These are phyloP conservation scores for Elsinoe ampelina DNA, from an alignment of 2,329 filamentous ascomycete species.

Conservation along the genomic window DNA sequence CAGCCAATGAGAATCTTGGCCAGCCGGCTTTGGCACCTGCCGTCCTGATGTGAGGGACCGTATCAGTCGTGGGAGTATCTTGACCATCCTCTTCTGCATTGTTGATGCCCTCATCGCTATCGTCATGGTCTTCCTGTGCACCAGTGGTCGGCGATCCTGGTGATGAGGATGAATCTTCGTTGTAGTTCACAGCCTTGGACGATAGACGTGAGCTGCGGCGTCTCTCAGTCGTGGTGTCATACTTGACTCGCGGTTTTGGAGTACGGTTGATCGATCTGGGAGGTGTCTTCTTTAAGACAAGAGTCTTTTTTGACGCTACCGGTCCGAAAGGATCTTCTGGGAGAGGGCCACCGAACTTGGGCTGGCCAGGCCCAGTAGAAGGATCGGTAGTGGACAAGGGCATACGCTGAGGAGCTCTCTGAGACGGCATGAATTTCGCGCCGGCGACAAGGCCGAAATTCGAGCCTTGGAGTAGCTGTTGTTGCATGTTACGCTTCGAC, in stretches of 20 bases:
- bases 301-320: neutral
- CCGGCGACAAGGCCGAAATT: neutral
- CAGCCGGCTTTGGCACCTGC: neutral
- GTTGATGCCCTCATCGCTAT: neutral
- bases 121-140: neutral
- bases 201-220: neutral
- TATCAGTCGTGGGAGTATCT: neutral
- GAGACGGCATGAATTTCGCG: neutral
- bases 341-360: neutral
- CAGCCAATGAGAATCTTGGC: neutral
- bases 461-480: neutral
- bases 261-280: neutral
- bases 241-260: neutral
- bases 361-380: too few species aligned
- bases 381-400: neutral
- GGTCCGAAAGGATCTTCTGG: conserved; percentile 2
- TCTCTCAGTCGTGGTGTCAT: neutral
- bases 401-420: neutral
- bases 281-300: neutral
- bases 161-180: neutral
- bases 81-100: neutral
- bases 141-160: neutral
- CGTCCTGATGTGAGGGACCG: neutral
- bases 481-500: neutral
- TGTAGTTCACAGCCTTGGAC: neutral